Base-by-base conservation (phyloP, 1,284 basidiomycete species). In the Rhodotorula sp. region DNA sequence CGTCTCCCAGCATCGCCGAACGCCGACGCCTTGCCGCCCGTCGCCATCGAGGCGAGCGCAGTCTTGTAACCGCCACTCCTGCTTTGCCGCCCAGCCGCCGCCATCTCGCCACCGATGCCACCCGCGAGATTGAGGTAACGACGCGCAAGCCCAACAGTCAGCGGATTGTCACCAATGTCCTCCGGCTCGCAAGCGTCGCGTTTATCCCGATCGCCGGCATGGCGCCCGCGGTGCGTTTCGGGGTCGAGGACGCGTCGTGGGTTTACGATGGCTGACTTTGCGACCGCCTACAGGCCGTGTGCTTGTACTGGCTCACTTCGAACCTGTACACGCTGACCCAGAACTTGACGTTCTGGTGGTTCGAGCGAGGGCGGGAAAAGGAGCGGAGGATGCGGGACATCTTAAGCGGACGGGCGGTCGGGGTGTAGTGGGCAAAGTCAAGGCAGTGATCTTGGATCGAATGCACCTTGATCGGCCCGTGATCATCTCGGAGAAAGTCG, bases 231-330 rank as follows among this genome's bases (percentile, higher is more conserved):
- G 91, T 93, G 79, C 75, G 86, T 82, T 51, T 42, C 14, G 17
- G 4, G 12, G 49, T 7, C 22, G 18, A 3, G 20, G 17, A 22
- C 6, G 15, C 15, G 20, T 3, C 2, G 22, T 24, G 49, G 6
- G 0, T 48, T 15, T 68, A 33, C n/a, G 8, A 15, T 29, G 26
- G 26, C 49, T 24, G 7, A 33, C n/a, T 14, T n/a, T 55, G 18
- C 15, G 37, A 15, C 12, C 24, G 5, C 24, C 42, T 24, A 7
- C 75, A 93, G 90, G 86, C 89, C 60, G 84, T 95, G 26, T 84
- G 88, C 58, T 77, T 93, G 26, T 94, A 92, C 79, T 95, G 92
- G 92, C 83, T 90, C 5, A 87, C 90, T 8, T 93, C 91, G 12
- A 89, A 91, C 33, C 80, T 86, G 26, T 91, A 90, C 78, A 91